These are phyloP conservation scores for Penicillium sp. DNA, from an alignment of 2,329 filamentous ascomycete genomes.

Conservation along the genomic window DNA sequence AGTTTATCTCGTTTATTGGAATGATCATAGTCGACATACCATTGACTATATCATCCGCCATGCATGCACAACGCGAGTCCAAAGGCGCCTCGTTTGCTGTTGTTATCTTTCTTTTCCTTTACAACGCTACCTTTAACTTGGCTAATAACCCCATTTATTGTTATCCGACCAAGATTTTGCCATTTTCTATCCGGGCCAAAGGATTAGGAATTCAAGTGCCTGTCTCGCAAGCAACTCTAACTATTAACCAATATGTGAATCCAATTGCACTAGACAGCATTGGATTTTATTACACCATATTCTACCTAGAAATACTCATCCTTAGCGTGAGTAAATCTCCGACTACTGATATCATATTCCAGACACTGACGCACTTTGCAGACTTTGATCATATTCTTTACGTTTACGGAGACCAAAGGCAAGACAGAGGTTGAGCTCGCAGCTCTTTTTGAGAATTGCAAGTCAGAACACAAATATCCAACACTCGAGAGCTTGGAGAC, in stretches of 20 bases:
- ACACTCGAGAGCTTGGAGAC: background rate
- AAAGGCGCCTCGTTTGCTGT: too few relatives aligned
- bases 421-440: background rate
- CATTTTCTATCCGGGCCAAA: constrained; percentile 50
- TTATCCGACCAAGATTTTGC: constrained; percentile 49
- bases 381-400: background rate
- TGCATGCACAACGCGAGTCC: too few relatives aligned
- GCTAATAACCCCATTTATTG: background rate
- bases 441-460: background rate
- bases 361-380: background rate
- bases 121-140: too few relatives aligned
- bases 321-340: background rate
- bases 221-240: constrained; percentile 29
- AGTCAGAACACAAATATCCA: background rate
- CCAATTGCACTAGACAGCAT: constrained; percentile 31
- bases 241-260: constrained; percentile 34
- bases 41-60: too few relatives aligned
- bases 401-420: background rate
- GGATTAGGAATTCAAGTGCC: constrained; percentile 39
- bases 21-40: too few relatives aligned
- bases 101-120: too few relatives aligned
- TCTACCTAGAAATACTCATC: constrained; percentile 23
- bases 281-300: constrained; percentile 38
- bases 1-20: too few relatives aligned
- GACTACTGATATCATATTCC: background rate